Evolutionary conservation across 305 asterid genomes (phyloP), one percentile per base, ranked within the genome.

Genomic region (Fraxinus ornus): DNA sequence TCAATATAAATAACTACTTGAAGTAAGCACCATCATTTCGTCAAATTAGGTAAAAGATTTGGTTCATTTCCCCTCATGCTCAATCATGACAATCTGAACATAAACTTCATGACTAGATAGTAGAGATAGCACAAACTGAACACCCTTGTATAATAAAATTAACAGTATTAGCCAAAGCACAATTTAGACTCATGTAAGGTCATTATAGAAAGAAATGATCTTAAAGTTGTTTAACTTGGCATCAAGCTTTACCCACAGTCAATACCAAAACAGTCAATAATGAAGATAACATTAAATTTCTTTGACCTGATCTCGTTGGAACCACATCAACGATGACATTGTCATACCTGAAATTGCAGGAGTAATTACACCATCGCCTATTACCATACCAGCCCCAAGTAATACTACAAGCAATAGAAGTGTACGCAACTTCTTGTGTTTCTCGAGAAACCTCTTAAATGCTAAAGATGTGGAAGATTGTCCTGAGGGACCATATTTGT

Each of bases 331-430:
- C n/a, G 10, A 49, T 75, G 33, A 28, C 68, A 41, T 30, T 76
- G 17, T 74, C 47, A 76, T 91, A 92, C 99, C 99, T 81, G 99
- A 94, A 89, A 96, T 96, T 60, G 98, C 97, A 88, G 99, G 99
- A 86, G 98, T 94, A 79, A 96, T 85, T 60, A 92, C 97, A 85
- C 98, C 98, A 76, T 94, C 98, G 57, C 99, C 99, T 71, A 94
- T 92, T 71, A 96, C 97, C 99, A 96, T 96, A 84, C 98, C 93
- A 88, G 98, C 98, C 57, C 99, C 98, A 77, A 96, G 76, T 77
- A 96, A 91, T 82, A 96, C 97, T n/a, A 94, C 92, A 87, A 94
- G 87, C 87, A 96, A 90, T 86, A 96, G 89, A 78, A 89, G 85
- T 10, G 97, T 96, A 60, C 97, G 88, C 39, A 88, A 85, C 85